Conservation (phyloP, 2,329 filamentous ascomycete species). For the Trichoderma aggressivum region DNA sequence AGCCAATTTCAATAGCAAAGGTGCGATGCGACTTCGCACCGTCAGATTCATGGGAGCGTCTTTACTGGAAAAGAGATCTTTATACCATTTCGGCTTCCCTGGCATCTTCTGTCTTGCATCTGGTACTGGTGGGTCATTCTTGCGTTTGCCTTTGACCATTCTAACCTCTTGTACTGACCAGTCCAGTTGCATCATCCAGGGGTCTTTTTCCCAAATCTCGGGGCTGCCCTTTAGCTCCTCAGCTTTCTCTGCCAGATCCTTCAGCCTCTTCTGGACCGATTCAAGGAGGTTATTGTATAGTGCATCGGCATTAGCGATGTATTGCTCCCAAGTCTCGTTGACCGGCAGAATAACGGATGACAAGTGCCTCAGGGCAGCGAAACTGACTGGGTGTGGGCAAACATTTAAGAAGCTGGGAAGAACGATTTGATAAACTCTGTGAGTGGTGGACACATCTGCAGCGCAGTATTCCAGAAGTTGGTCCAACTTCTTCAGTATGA, state of each 20-base stretch:
- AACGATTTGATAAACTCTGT: conserved; percentile 89
- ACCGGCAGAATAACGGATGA: conserved; percentile 90
- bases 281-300: conserved; percentile 76
- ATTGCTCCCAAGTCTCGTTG: conserved; percentile 81
- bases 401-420: conserved; percentile 85
- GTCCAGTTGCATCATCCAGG: conserved; percentile 90
- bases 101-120: conserved; percentile 86
- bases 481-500: conserved; percentile 68
- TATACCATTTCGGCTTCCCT: conserved; percentile 95
- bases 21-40: conserved; percentile 83
- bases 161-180: conserved; percentile 92
- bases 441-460: conserved; percentile 87
- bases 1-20: conserved; percentile 74
- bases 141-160: conserved; percentile 87
- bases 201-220: conserved; percentile 70
- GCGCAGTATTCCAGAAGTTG: conserved; percentile 91
- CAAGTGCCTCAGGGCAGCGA: conserved; percentile 88
- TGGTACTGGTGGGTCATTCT: conserved; percentile 66
- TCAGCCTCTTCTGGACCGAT: conserved; percentile 72
- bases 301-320: conserved; percentile 77
- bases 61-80: conserved; percentile 73
- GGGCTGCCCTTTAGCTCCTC: conserved; percentile 67
- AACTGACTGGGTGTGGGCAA: conserved; percentile 96
- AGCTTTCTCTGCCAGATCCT: conserved; percentile 72
- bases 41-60: conserved; percentile 70